Conservation (phyloP, 1,139 yeast species). For the Scheffersomyces parashehatae region DNA sequence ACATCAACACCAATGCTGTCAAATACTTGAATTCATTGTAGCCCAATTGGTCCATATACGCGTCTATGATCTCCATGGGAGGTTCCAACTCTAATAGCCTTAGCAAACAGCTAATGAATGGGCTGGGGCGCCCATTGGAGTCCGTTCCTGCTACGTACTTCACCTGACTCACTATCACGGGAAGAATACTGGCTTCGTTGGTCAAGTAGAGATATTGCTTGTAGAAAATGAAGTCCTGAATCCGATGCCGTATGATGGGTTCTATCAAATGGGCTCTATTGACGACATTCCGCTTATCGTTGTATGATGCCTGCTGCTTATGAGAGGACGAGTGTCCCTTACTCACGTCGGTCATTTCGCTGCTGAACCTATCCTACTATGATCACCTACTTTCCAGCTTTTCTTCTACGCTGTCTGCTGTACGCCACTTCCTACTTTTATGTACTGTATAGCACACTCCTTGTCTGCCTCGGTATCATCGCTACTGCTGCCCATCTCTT, state of each 20-base stretch:
- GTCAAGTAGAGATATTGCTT: conserved; percentile 62
- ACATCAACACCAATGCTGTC: conserved; percentile 59
- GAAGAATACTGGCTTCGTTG: conserved; percentile 50
- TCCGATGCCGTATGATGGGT: conserved; percentile 67
- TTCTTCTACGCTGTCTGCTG: too few relatives aligned
- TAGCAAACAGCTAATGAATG: conserved; percentile 64
- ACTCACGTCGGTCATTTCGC: neutral
- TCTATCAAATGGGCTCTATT: conserved; percentile 62
- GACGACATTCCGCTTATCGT: conserved; percentile 24
- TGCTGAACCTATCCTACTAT: too few relatives aligned
- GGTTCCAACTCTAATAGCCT: conserved; percentile 68
- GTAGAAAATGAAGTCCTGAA: conserved; percentile 69
- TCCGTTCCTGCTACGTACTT: conserved; percentile 50
- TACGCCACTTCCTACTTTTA: too few relatives aligned
- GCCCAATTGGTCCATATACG: conserved; percentile 45
- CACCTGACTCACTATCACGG: conserved; percentile 37
- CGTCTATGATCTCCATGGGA: conserved; percentile 45
- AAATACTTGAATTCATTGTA: conserved; percentile 63
- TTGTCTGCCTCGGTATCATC: neutral
- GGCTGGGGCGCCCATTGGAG: conserved; percentile 53
- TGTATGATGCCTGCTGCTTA: conserved; percentile 9
- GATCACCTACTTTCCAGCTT: too few relatives aligned
- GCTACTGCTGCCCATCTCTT: neutral
- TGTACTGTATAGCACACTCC: neutral
- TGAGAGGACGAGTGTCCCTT: neutral